Evolutionary conservation across 2,329 filamentous ascomycete genomes (phyloP).

Genomic region (Epichloe festucae): DNA sequence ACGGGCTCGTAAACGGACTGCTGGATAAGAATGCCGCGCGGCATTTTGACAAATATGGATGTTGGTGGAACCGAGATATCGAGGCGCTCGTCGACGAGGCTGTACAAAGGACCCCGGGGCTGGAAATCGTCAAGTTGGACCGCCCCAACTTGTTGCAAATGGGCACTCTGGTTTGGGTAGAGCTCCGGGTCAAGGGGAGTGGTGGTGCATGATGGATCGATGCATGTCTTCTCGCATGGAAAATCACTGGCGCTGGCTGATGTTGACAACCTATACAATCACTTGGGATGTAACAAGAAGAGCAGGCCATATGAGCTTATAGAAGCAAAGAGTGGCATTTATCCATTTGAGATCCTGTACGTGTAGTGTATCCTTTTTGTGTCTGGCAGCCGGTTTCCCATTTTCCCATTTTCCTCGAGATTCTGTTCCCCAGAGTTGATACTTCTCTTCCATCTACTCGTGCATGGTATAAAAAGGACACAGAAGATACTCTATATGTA

Average conservation of each 20-base stretch:
- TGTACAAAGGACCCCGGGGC: constrained; percentile 31
- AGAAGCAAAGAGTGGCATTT: constrained; percentile 8
- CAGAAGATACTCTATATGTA: neutral
- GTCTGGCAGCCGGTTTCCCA: constrained; percentile 1
- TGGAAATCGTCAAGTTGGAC: constrained; percentile 42
- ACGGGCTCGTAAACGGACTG: constrained; percentile 39
- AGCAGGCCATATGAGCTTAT: neutral
- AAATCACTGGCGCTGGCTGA: neutral
- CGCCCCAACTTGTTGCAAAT: constrained; percentile 39
- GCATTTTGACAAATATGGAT: constrained; percentile 49
- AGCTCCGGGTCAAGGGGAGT: constrained; percentile 26
- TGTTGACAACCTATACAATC: neutral
- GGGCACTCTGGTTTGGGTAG: constrained; percentile 46
- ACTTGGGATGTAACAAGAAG: neutral
- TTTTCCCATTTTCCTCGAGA: neutral
- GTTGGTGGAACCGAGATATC: constrained; percentile 58
- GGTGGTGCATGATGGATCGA: neutral
- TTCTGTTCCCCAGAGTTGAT: neutral
- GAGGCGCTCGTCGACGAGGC: constrained; percentile 40
- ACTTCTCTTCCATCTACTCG: constrained; percentile 6
- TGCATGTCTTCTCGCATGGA: too few relatives aligned
- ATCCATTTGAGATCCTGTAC: neutral
- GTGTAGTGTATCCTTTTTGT: neutral
- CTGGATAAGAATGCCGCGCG: constrained; percentile 41
- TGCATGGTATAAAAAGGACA: constrained; percentile 11